phyloP scores from a whole-genome alignment of 176 grass and related monocot genomes.

The Carex kokanica region DNA sequence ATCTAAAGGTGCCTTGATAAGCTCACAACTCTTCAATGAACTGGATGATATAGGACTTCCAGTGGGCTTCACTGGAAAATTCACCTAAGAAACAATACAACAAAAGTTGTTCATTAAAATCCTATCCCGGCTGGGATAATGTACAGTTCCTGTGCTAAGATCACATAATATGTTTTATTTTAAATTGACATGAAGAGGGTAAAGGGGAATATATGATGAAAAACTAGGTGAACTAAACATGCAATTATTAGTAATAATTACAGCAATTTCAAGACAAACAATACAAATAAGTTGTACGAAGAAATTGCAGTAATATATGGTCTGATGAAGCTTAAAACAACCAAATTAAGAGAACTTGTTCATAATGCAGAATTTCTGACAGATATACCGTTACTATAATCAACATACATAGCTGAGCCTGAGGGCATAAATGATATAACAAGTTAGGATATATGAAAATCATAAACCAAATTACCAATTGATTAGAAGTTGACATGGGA shows the following conservation, averaged over 20 bases:
- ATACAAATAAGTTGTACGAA: not conserved
- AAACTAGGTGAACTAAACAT: not conserved
- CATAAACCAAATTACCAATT: conserved; percentile 38
- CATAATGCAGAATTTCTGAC: not conserved
- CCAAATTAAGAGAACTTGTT: not conserved
- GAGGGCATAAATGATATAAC: not conserved
- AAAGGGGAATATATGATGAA: not conserved
- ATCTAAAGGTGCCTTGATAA: conserved; percentile 52
- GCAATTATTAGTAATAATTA: not conserved
- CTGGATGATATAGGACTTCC: conserved; percentile 49
- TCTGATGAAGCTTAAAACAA: not conserved
- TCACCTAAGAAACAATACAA: conserved; percentile 32
- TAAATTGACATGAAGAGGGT: too few species aligned
- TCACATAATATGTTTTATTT: not conserved
- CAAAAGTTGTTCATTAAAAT: not conserved
- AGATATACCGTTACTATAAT: not conserved
- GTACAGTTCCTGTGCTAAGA: not conserved
- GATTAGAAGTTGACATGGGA: not conserved
- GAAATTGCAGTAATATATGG: not conserved
- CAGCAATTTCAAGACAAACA: not conserved
- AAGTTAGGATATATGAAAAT: not conserved
- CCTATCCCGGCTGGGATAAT: not conserved
- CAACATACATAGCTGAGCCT: not conserved
- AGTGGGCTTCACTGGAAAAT: conserved; percentile 41
- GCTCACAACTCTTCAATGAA: conserved; percentile 47